Base-by-base conservation (phyloP, 208 protist genomes). In the Trypanosoma platydactyli region DNA sequence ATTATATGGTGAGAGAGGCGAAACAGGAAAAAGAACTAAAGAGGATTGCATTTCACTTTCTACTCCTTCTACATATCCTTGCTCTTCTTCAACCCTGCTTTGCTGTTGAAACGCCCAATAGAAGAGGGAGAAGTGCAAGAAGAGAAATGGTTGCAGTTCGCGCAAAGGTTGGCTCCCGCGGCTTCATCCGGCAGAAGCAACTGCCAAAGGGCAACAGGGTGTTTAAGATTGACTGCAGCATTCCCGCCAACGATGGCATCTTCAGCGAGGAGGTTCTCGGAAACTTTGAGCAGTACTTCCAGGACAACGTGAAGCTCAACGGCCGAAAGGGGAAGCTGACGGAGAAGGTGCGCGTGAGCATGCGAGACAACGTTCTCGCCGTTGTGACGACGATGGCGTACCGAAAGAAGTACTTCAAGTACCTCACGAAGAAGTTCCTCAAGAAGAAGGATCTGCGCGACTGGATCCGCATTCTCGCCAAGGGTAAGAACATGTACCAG, bases 361-460 rank as follows among this genome's bases (percentile, higher is more conserved):
- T 89, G 70, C 91, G 97, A 22, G 88, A 98, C 73, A 95, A 89
- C 74, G 92, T 94, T 73, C 84, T 99, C 50, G 84, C 80, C 55
- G 83, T 99, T 59, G 74, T 71, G 48, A 88, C 88, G 62, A 88
- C 89, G 41, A 92, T 96, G 85, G 84, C 81, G 42, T 99, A 99
- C 94, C 93, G 92, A 80, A 99, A 99, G 94, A 92, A 98, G 80
- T 99, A 99, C 92, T 89, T 99, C 71, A 99, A 99, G 92, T 99
- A 99, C 84, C 84, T 99, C 41, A 97, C 98, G 44, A 99, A 99
- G 94, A 99, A 99, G 89, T 99, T 97, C 89, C 86, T 99, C 61
- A 99, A 99, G 93, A 98, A 99, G 91, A 92, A 98, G 82, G 84
- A 98, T 68, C 89, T 99, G 58, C 91, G 97, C 67, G 98, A 99